Conservation (phyloP, 768 basidiomycete species). For the Termitomyces sp. region DNA sequence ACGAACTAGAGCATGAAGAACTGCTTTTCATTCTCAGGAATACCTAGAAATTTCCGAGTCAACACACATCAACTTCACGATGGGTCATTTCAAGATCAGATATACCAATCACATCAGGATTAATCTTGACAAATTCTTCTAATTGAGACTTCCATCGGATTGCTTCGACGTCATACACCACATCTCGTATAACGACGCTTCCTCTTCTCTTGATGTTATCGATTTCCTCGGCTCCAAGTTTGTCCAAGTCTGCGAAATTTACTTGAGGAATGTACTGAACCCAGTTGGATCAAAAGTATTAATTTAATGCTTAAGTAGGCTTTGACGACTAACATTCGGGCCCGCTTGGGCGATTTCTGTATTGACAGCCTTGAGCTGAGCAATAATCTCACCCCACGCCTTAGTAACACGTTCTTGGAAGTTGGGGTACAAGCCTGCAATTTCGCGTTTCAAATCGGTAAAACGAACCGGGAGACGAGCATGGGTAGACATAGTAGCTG, state of each 20-base stretch:
- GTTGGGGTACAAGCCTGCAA: slow-evolving; percentile 48
- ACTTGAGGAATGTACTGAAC: slow-evolving; percentile 60
- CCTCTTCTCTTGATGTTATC: slow-evolving; percentile 52
- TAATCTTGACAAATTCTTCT: slow-evolving; percentile 51
- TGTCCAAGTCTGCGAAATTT: slow-evolving; percentile 49
- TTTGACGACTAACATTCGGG: slow-evolving; percentile 37
- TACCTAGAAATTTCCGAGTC: slow-evolving; percentile 38
- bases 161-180: slow-evolving; percentile 57
- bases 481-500: slow-evolving; percentile 8
- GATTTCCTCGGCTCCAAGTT: slow-evolving; percentile 41
- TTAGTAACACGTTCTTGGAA: slow-evolving; percentile 45
- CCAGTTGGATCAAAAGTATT: neutral
- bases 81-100: neutral
- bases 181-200: slow-evolving; percentile 56
- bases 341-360: slow-evolving; percentile 43
- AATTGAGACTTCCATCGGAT: slow-evolving; percentile 54
- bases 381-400: slow-evolving; percentile 58
- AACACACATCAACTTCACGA: neutral
- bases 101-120: slow-evolving; percentile 54
- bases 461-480: slow-evolving; percentile 45
- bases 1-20: slow-evolving; percentile 73
- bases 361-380: slow-evolving; percentile 44
- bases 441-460: slow-evolving; percentile 52
- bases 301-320: neutral
- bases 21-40: slow-evolving; percentile 58